Percentiles rank a stretch among this genome's conserved stretches.
phyloP scores from a whole-genome alignment of 2,329 filamentous ascomycete species.

The Septoria linicola region DNA sequence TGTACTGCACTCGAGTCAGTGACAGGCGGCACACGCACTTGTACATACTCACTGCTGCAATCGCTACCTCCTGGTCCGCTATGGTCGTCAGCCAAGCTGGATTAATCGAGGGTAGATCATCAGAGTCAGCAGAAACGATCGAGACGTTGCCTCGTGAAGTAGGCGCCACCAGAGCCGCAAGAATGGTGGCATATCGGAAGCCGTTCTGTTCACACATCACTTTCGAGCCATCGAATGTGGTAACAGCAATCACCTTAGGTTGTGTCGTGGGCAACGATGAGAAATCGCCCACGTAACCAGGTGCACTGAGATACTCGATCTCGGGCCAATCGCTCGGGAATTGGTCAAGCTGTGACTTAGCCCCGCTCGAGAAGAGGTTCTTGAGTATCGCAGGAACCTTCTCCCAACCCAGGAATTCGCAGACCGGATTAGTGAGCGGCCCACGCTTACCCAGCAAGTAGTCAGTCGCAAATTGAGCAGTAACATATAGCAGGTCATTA shows the following conservation, averaged over 20 bases:
- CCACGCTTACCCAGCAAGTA: constrained; percentile 22
- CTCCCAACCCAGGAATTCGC: constrained; percentile 27
- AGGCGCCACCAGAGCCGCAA: constrained; percentile 35
- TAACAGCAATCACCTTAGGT: constrained; percentile 18
- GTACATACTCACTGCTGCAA: constrained; percentile 27
- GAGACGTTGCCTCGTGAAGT: constrained; percentile 41
- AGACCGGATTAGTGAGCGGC: constrained; percentile 19
- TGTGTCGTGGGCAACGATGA: constrained; percentile 19
- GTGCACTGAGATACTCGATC: constrained; percentile 22
- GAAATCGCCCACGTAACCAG: constrained; percentile 16
- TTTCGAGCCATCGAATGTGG: too few relatives aligned
- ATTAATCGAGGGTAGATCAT: constrained; percentile 36
- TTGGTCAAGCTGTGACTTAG: constrained; percentile 16
- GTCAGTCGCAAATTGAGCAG: constrained; percentile 13
- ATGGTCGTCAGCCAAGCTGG: constrained; percentile 38
- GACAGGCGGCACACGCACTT: constrained; percentile 7
- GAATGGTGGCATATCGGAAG: constrained; percentile 38
- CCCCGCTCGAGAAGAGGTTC: constrained; percentile 11
- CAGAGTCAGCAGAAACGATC: constrained; percentile 32
- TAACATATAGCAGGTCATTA: constrained; percentile 21
- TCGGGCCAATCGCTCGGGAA: constrained; percentile 29
- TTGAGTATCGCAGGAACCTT: constrained; percentile 23
- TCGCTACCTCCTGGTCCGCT: constrained; percentile 26
- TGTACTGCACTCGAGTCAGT: constrained; percentile 25
- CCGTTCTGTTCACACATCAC: constrained; percentile 17